A percentile compares a stretch with the other conserved stretches of the same genome.
Conservation (phyloP, 805 yeast species). For the Metschnikowia gelsemii region DNA sequence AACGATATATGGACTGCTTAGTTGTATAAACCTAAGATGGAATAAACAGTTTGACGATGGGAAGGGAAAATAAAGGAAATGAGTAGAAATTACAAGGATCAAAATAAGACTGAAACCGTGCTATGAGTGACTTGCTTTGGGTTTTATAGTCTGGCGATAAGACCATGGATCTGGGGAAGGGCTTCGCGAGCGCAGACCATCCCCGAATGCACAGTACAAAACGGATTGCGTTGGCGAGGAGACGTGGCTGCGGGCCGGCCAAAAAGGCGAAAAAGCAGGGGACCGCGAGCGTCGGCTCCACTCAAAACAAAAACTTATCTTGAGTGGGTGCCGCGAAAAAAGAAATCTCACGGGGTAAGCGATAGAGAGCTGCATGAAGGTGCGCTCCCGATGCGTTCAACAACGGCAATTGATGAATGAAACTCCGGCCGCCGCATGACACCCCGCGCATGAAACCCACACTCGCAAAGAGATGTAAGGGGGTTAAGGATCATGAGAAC, state of each 20-base stretch:
- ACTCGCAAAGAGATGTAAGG: too few species aligned
- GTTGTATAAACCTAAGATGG: too few species aligned
- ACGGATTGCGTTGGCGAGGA: slow-evolving; percentile 16
- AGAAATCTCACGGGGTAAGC: slow-evolving; percentile 1
- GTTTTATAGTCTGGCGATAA: slow-evolving; percentile 10
- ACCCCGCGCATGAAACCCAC: too few species aligned
- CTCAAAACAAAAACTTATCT: background rate
- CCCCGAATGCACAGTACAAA: slow-evolving; percentile 6
- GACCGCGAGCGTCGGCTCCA: slow-evolving; percentile 7
- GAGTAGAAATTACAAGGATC: too few species aligned
- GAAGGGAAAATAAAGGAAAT: background rate
- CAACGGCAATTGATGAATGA: slow-evolving; percentile 3
- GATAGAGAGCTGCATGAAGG: background rate
- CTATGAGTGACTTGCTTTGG: background rate
- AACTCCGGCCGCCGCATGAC: background rate
- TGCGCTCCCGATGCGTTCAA: background rate
- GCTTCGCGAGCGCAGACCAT: slow-evolving; percentile 14
- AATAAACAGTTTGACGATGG: background rate
- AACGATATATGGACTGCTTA: too few species aligned
- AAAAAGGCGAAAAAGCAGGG: slow-evolving; percentile 8
- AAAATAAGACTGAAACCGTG: background rate
- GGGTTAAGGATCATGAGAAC: too few species aligned
- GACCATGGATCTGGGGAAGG: slow-evolving; percentile 7
- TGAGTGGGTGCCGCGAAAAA: slow-evolving; percentile 1
- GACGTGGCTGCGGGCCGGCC: too few species aligned